Conservation (phyloP, 345 rosid genomes). For the Clarkia xantiana region DNA sequence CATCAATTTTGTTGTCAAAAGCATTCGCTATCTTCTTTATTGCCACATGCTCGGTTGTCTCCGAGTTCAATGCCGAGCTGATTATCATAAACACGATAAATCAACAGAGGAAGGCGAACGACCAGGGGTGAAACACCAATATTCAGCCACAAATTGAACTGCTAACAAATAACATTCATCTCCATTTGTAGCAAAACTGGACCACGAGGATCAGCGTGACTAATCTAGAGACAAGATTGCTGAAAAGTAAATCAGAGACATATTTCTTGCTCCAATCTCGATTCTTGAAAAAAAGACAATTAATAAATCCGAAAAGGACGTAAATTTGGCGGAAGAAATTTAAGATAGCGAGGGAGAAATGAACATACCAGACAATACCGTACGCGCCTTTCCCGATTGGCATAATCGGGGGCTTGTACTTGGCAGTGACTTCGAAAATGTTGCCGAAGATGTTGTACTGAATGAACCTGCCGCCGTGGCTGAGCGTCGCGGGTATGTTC, state of each 20-base stretch:
- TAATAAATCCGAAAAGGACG: no score
- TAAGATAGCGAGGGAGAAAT: not conserved
- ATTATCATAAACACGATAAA: not conserved
- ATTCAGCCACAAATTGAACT: no score
- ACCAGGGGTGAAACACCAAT: no score
- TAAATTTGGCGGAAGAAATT: no score
- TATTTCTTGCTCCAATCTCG: no score
- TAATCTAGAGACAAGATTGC: no score
- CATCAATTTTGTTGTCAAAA: slow-evolving; percentile 63
- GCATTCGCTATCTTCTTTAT: slow-evolving; percentile 81
- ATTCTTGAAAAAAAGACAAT: no score
- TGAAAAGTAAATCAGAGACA: no score
- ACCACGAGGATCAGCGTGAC: no score
- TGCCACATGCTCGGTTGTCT: slow-evolving; percentile 69
- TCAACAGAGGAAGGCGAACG: no score
- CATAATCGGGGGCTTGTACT: slow-evolving; percentile 95
- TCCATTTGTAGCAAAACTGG: no score
- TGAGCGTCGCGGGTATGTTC: slow-evolving; percentile 75
- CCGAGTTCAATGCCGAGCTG: slow-evolving; percentile 62
- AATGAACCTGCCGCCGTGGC: slow-evolving; percentile 93
- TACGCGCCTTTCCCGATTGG: slow-evolving; percentile 99
- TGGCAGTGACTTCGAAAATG: slow-evolving; percentile 92
- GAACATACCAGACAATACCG: slow-evolving; percentile 86
- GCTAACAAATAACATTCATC: no score
- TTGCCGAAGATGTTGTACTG: slow-evolving; percentile 95